These are phyloP conservation scores for Cytospora piceicola DNA, from an alignment of 2,329 filamentous ascomycete species.

Conservation along the genomic window DNA sequence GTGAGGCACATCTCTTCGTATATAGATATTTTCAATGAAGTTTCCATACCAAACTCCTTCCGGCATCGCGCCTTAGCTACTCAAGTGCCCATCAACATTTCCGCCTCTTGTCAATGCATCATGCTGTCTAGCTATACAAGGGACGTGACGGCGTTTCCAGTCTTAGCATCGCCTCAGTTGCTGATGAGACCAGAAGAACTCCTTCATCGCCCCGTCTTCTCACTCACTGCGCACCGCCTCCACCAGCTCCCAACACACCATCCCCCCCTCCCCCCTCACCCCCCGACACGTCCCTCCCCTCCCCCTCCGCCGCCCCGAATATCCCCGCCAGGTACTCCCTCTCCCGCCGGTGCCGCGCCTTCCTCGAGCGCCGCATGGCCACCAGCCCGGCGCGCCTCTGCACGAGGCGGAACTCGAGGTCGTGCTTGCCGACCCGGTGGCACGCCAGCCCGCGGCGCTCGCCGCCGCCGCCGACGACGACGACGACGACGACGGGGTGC, in stretches of 20 bases:
- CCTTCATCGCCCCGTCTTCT: background rate
- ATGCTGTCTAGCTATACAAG: background rate
- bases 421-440: background rate
- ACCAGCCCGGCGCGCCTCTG: background rate
- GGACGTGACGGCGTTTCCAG: background rate
- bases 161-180: background rate
- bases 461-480: background rate
- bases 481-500: background rate
- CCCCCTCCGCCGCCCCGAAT: background rate
- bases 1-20: slow-evolving; percentile 67
- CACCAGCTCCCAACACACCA: background rate
- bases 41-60: background rate
- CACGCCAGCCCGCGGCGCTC: background rate
- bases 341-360: background rate
- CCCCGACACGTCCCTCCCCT: background rate
- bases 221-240: background rate
- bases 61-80: background rate
- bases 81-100: background rate
- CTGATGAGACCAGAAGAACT: background rate
- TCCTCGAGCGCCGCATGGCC: background rate
- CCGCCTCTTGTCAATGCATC: background rate
- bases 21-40: background rate
- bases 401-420: background rate
- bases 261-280: background rate
- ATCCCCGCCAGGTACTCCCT: background rate